Evolutionary conservation across 2,329 filamentous ascomycete species (phyloP), one percentile per base, ranked within the genome.

Genomic region (Didymella glomerata): DNA sequence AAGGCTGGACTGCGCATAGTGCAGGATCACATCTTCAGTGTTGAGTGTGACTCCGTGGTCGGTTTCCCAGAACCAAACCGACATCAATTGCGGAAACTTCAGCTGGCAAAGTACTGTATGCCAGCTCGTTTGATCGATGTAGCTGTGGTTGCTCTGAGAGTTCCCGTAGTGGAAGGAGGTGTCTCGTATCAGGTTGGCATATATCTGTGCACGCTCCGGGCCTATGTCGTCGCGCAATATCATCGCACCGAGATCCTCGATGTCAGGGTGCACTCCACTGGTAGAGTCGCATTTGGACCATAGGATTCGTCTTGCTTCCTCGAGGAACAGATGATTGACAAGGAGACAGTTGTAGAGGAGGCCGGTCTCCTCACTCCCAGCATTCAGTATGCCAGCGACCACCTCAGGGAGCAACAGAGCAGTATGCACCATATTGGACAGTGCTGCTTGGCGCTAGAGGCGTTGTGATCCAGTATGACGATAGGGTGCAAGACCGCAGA

Each of bases 241-340:
- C 44, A 47, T n/a, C 16, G 14, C n/a, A 7, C 42, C 42, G 6
- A 48, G 25, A 13, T 41, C 11, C 3, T 27, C 9, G 8, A 38
- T 18, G 14, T 47, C 34, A 1, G 51, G 51, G n/a, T 47, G 36
- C n/a, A 30, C 30, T 18, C 41, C 30, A 24, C 14, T 11, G 6
- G 18, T 30, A n/a, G 20, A 18, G 11, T 54, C 34, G 34, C 42
- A 48, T 5, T 13, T 20, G 14, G 34, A 27, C 42, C 51, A 54
- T 3, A 54, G 4, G 1, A 48, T 41, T 6, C 44, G n/a, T 13
- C 18, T 48, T 25, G 36, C 25, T 34, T 54, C 52, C 10, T 54
- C 10, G 9, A 42, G 20, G 16, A 48, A 54, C 6, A 54, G 25
- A 6, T 42, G 36, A 11, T 54, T 48, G 25, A 48, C 45, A n/a